Percentiles rank a stretch among this genome's conserved stretches.
Evolutionary conservation across 176 grass and related monocot species (phyloP).

Genomic region (Phyllostachys edulis): DNA sequence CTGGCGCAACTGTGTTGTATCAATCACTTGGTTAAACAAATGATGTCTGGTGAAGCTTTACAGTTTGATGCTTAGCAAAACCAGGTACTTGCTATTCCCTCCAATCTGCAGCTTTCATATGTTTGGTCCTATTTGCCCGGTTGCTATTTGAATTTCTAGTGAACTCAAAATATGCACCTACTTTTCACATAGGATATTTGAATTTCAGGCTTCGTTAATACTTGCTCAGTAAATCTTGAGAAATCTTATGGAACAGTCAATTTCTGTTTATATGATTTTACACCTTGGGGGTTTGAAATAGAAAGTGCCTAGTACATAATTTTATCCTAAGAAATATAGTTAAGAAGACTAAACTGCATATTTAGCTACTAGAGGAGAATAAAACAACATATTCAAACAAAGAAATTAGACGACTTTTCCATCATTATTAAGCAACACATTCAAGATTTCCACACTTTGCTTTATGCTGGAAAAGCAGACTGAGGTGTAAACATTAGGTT

Average conservation of each 20-base stretch:
- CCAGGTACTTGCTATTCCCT: slow-evolving; percentile 25
- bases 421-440: too few species aligned
- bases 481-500: background rate
- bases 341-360: background rate
- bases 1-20: background rate
- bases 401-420: too few species aligned
- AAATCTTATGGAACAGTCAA: background rate
- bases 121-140: background rate
- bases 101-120: slow-evolving; percentile 21
- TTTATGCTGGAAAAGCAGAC: background rate
- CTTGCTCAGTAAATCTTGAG: slow-evolving; percentile 4
- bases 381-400: background rate
- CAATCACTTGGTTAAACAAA: background rate
- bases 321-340: background rate
- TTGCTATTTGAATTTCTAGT: background rate
- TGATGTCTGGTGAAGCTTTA: background rate
- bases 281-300: background rate
- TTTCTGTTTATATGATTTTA: background rate
- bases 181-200: slow-evolving; percentile 12
- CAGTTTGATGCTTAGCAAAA: slow-evolving; percentile 6
- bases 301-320: slow-evolving; percentile 2
- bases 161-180: background rate
- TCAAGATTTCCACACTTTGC: too few species aligned
- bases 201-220: slow-evolving; percentile 1
- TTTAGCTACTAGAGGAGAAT: background rate